phyloP scores from a whole-genome alignment of 2,329 filamentous ascomycete species.

The Colletotrichum somersetense region DNA sequence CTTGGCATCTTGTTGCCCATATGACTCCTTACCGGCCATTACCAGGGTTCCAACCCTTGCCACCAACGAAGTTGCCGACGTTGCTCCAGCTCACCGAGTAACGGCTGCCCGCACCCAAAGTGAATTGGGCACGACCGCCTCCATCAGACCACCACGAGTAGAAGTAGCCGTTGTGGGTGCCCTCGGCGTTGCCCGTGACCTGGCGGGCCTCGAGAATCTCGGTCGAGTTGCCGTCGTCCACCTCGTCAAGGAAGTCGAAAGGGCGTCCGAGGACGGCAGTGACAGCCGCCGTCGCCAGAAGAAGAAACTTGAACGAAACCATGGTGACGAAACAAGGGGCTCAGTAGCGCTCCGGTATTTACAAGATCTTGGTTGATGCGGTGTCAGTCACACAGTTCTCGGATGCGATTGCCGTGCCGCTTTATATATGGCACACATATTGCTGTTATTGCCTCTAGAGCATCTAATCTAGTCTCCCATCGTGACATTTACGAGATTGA shows the following conservation, averaged over 20 bases:
- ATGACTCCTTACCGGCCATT: conserved; percentile 48
- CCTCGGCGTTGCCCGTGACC: conserved; percentile 46
- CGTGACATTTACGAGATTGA: background rate
- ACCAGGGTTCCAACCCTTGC: conserved; percentile 70
- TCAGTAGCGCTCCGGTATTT: background rate
- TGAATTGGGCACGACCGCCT: conserved; percentile 55
- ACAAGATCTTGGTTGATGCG: conserved; percentile 7
- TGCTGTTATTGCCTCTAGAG: background rate
- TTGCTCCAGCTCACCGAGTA: conserved; percentile 61
- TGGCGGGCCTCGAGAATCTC: conserved; percentile 31
- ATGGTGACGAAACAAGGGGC: background rate
- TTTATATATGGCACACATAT: background rate
- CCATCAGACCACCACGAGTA: conserved; percentile 61
- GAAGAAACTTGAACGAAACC: conserved; percentile 11
- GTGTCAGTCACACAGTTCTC: background rate
- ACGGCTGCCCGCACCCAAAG: conserved; percentile 56
- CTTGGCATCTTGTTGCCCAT: background rate
- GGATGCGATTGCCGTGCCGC: background rate
- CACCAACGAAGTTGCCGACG: conserved; percentile 66
- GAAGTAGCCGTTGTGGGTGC: conserved; percentile 56
- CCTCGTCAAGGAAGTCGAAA: conserved; percentile 11
- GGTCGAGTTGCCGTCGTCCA: conserved; percentile 10
- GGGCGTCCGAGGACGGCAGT: conserved; percentile 19
- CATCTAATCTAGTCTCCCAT: background rate
- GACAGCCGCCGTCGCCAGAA: conserved; percentile 17